Base-by-base conservation (phyloP, 169 alveolate species). In the Plasmodium knowlesi region DNA sequence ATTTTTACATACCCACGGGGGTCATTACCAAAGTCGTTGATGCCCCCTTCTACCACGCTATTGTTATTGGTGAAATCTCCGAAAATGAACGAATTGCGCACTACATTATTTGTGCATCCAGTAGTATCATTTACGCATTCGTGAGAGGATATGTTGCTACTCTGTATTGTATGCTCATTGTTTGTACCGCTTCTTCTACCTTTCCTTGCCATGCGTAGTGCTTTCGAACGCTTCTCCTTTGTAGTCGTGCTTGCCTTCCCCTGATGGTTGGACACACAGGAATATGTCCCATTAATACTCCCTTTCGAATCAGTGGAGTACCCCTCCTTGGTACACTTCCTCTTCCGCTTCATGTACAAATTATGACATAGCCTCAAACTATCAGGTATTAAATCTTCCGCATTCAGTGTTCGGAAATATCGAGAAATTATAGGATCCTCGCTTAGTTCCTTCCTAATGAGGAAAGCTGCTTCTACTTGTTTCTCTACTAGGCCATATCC, bases 401-500 rank as follows among this genome's bases (percentile, higher is more conserved):
- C 83, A 71, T 80, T 83, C 10, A 79, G 43, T n/a, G 88, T 92
- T 54, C 94, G 22, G 80, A 94, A 94, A 53, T 84, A 94, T 22
- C 91, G 70, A 5, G 92, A 70, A 67, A 94, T 83, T 88, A 94
- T 89, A 34, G 95, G 91, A 34, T 94, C 95, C 28, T 83, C 84
- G 78, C 93, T 89, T 70, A 92, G 82, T 72, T 84, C 95, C 19
- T 80, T 71, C 37, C 96, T 92, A 39, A 94, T 91, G 34, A 92
- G 61, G 61, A 94, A 81, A 6, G 96, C 96, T 1, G 96, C 95
- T 84, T 94, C 96, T 6, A 92, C 82, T 73, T 94, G 96, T 32
- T 92, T 57, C 70, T 94, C 95, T 2, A 94, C 96, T 9, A 94
- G 82, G 6, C 94, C 91, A 92, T 94, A 91, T 78, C 96, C 96